phyloP scores from a whole-genome alignment of 768 basidiomycete species.

The Trametes coccinea region DNA sequence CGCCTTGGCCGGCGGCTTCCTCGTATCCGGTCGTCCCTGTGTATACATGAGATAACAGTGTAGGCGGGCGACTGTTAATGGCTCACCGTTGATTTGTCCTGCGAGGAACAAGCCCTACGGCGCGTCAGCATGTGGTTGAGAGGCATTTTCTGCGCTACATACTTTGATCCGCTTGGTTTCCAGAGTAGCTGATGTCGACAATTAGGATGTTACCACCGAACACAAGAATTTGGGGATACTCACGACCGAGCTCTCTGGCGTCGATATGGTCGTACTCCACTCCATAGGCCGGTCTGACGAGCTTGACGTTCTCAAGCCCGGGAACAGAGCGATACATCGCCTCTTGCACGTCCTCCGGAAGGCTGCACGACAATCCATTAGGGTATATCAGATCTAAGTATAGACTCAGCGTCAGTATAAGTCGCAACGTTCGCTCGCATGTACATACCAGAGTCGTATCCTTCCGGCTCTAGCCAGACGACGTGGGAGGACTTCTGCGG shows the following conservation, averaged over 20 bases:
- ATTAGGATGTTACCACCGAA: not conserved
- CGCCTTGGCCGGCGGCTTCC: conserved; percentile 89
- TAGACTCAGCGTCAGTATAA: not conserved
- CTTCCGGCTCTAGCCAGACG: conserved; percentile 92
- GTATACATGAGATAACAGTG: conserved; percentile 19
- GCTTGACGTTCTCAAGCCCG: conserved; percentile 81
- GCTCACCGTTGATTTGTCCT: conserved; percentile 81
- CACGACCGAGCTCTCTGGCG: conserved; percentile 75
- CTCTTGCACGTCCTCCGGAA: conserved; percentile 86
- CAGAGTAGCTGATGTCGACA: conserved; percentile 56
- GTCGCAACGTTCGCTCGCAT: too few relatives aligned
- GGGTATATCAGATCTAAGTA: conserved; percentile 80
- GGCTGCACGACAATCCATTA: conserved; percentile 84
- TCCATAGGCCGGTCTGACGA: conserved; percentile 86
- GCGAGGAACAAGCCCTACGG: conserved; percentile 81
- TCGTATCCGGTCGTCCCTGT: conserved; percentile 90
- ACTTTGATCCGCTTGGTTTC: conserved; percentile 85
- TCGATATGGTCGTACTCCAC: conserved; percentile 93
- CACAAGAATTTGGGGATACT: conserved; percentile 30
- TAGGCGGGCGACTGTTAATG: not conserved
- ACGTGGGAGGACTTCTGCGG: conserved; percentile 66
- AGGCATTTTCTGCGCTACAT: not conserved
- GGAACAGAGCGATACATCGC: conserved; percentile 81
- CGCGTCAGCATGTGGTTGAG: not conserved
- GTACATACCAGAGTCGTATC: conserved; percentile 75